Evolutionary conservation across 495 filamentous ascomycete genomes (phyloP).

Genomic region (Thozetella sp.): DNA sequence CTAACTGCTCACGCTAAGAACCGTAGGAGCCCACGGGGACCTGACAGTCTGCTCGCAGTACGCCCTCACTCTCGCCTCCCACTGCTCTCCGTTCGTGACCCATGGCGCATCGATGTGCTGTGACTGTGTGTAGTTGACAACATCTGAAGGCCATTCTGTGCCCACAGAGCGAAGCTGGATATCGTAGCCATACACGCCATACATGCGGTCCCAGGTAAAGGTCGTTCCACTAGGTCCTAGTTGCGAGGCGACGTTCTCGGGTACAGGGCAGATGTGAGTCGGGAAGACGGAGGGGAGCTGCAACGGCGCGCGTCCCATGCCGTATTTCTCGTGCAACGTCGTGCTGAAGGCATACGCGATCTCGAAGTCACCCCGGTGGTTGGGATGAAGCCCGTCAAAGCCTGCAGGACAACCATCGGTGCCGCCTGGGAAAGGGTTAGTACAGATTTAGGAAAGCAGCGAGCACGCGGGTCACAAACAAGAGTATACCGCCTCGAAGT

Average conservation of each 20-base stretch:
- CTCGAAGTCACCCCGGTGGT: slow-evolving; percentile 30
- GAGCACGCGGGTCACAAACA: too few species aligned
- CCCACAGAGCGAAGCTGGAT: neutral
- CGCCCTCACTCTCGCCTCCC: slow-evolving; percentile 9
- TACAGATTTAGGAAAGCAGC: too few species aligned
- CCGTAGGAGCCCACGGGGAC: too few species aligned
- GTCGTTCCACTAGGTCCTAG: slow-evolving; percentile 11
- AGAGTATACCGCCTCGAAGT: slow-evolving; percentile 24
- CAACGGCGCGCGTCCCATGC: slow-evolving; percentile 12
- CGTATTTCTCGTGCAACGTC: slow-evolving; percentile 15
- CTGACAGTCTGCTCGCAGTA: too few species aligned
- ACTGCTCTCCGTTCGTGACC: neutral
- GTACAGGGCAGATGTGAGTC: slow-evolving; percentile 8
- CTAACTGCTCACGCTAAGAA: too few species aligned
- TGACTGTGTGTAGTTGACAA: neutral
- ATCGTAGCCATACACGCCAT: slow-evolving; percentile 25
- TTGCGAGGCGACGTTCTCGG: slow-evolving; percentile 6
- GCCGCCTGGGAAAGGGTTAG: too few species aligned
- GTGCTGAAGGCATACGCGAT: slow-evolving; percentile 25
- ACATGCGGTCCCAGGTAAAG: slow-evolving; percentile 21
- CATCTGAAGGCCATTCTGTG: neutral
- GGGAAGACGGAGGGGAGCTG: slow-evolving; percentile 13
- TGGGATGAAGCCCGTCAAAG: slow-evolving; percentile 40
- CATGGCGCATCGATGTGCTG: slow-evolving; percentile 5
- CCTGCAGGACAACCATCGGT: slow-evolving; percentile 16